Conservation (phyloP, 139 green algal species). For the Chlamydomonas sphaeroides region DNA sequence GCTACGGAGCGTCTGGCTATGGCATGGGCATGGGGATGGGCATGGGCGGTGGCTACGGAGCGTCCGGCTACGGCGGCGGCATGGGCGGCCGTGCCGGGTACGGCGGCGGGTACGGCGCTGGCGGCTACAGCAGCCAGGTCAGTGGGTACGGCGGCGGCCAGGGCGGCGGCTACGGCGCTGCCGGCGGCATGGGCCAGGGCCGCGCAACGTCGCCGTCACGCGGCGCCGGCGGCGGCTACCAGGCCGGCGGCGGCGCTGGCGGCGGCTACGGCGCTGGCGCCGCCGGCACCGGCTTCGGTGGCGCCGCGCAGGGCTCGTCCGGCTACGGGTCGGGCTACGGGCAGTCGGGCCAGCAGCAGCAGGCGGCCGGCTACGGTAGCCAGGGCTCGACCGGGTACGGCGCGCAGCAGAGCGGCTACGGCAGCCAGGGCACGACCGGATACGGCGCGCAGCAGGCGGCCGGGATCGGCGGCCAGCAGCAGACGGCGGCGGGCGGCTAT, state of each 20-base stretch:
- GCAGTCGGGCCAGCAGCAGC: background rate
- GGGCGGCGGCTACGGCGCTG: conserved; percentile 3
- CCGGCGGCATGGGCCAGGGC: background rate
- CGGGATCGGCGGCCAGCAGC: background rate
- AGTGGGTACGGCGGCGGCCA: conserved; percentile 15
- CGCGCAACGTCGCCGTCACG: too few species aligned
- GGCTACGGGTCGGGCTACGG: too few species aligned
- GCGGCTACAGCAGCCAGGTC: background rate
- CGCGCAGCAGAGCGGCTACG: background rate
- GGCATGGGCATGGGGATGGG: conserved; percentile 8
- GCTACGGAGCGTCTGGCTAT: conserved; percentile 31
- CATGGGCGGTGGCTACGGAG: conserved; percentile 7
- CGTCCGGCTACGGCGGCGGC: conserved; percentile 9
- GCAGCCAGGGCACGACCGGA: background rate
- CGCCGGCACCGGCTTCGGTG: too few species aligned
- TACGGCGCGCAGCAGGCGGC: background rate
- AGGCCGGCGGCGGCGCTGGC: background rate
- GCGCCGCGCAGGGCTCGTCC: too few species aligned
- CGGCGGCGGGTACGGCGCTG: conserved; percentile 1
- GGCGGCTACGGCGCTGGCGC: background rate
- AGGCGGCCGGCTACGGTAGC: background rate
- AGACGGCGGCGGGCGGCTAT: background rate
- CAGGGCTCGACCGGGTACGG: background rate
- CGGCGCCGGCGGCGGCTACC: background rate
- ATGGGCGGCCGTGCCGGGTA: background rate